Percentiles rank a stretch among this genome's conserved stretches.
phyloP scores from a whole-genome alignment of 2,329 filamentous ascomycete species.

The Ascochyta viciae-villosae region DNA sequence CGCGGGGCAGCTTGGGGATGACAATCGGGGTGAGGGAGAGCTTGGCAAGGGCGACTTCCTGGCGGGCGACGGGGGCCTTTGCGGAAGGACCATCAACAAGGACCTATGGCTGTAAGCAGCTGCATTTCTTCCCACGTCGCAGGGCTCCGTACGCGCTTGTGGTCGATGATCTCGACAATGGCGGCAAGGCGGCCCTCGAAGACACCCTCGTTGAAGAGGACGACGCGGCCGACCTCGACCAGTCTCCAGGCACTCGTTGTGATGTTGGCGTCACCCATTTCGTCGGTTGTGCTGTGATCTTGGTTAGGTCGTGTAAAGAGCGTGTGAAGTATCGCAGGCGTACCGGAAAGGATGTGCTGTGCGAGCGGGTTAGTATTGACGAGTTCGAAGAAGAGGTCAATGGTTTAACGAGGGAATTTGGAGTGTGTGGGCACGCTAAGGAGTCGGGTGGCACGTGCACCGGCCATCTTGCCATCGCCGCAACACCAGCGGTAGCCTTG shows the following conservation, averaged over 20 bases:
- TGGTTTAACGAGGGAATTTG: slow-evolving; percentile 12
- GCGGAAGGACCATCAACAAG: slow-evolving; percentile 93
- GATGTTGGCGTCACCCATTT: slow-evolving; percentile 58
- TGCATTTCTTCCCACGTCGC: slow-evolving; percentile 23
- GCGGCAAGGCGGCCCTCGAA: slow-evolving; percentile 85
- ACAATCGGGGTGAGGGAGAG: slow-evolving; percentile 89
- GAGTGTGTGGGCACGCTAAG: slow-evolving; percentile 6
- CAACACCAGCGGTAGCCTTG: no score
- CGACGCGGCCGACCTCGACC: slow-evolving; percentile 97
- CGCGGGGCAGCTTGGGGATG: slow-evolving; percentile 85
- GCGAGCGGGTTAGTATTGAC: slow-evolving; percentile 10
- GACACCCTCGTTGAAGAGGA: slow-evolving; percentile 85
- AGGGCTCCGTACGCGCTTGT: slow-evolving; percentile 91
- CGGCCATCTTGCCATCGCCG: no score
- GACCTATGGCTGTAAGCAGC: slow-evolving; percentile 67
- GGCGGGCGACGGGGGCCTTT: slow-evolving; percentile 82
- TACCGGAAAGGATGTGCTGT: slow-evolving; percentile 50
- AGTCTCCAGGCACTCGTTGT: slow-evolving; percentile 72
- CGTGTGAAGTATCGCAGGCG: slow-evolving; percentile 37
- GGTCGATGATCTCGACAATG: slow-evolving; percentile 99
- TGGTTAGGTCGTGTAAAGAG: slow-evolving; percentile 36
- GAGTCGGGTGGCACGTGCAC: no score
- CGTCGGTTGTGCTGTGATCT: slow-evolving; percentile 45
- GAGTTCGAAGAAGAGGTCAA: no score
- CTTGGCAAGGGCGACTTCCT: slow-evolving; percentile 81